A percentile compares a stretch with the other conserved stretches of the same genome.
Evolutionary conservation across 2,329 filamentous ascomycete species (phyloP).

Genomic region (Myriosclerotinia scirpicola): DNA sequence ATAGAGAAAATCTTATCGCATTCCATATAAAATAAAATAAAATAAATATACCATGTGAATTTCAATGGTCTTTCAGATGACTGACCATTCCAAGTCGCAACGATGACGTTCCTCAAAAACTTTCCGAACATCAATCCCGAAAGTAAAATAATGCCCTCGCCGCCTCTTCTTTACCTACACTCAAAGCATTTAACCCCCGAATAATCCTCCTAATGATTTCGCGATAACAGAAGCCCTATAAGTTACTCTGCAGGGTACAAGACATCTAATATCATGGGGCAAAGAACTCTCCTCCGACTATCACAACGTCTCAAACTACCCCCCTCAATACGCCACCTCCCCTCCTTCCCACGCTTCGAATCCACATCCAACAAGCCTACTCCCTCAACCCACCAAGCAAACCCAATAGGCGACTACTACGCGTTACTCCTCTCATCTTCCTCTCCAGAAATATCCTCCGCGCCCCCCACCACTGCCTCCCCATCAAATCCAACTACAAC

Average conservation of each 20-base stretch:
- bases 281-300: constrained; percentile 33
- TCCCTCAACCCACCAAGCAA: constrained; percentile 36
- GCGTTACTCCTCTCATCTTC: constrained; percentile 54
- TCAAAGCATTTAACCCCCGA: not conserved
- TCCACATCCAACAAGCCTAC: constrained; percentile 25
- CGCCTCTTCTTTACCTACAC: not conserved
- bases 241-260: not conserved
- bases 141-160: constrained; percentile 11
- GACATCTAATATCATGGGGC: constrained; percentile 31
- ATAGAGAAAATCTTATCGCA: too few species aligned
- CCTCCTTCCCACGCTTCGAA: constrained; percentile 14
- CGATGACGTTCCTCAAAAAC: constrained; percentile 22
- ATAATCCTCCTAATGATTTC: constrained; percentile 29
- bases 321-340: constrained; percentile 26
- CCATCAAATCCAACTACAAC: constrained; percentile 31
- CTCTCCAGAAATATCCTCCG: constrained; percentile 32
- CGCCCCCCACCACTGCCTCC: constrained; percentile 31
- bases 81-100: constrained; percentile 15
- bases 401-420: constrained; percentile 59
- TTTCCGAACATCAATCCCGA: constrained; percentile 10
- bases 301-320: constrained; percentile 30
- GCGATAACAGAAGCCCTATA: constrained; percentile 27
- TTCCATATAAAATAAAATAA: too few species aligned
- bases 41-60: too few species aligned
- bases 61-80: not conserved